phyloP scores from a whole-genome alignment of 2,329 filamentous ascomycete genomes.

The Fusarium annulatum region DNA sequence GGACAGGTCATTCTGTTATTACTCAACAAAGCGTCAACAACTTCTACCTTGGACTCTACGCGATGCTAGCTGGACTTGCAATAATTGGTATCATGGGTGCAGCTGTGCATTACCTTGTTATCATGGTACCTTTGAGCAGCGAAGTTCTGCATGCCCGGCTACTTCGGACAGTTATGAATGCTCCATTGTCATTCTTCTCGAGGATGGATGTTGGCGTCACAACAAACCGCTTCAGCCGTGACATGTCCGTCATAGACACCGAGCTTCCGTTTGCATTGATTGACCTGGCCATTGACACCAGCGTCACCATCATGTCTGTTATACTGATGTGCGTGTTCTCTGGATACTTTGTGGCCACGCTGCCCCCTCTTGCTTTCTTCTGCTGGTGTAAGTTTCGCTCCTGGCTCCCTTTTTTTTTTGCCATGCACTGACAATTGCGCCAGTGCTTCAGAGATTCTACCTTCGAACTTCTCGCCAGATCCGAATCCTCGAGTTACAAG shows the following conservation, averaged over 20 bases:
- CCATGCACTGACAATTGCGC: neutral
- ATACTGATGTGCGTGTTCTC: conserved; percentile 31
- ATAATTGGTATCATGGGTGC: conserved; percentile 4
- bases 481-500: conserved; percentile 47
- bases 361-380: conserved; percentile 7
- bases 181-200: conserved; percentile 53
- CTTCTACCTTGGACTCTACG: conserved; percentile 28
- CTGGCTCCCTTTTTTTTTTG: neutral
- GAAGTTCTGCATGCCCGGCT: conserved; percentile 24
- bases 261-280: conserved; percentile 47
- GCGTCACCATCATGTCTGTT: conserved; percentile 2
- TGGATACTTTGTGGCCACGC: conserved; percentile 15
- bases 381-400: conserved; percentile 4
- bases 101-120: conserved; percentile 7
- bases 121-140: conserved; percentile 6
- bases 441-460: conserved; percentile 18
- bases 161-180: conserved; percentile 27
- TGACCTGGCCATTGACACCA: conserved; percentile 31
- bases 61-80: conserved; percentile 17
- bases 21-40: conserved; percentile 13
- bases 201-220: conserved; percentile 51
- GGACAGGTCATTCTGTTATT: conserved; percentile 14
- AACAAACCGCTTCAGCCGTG: conserved; percentile 55
- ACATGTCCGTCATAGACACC: conserved; percentile 51
- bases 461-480: conserved; percentile 49